Evolutionary conservation across 192 early-diverging fungal genomes (phyloP).

Genomic region (Coemansia furcata): DNA sequence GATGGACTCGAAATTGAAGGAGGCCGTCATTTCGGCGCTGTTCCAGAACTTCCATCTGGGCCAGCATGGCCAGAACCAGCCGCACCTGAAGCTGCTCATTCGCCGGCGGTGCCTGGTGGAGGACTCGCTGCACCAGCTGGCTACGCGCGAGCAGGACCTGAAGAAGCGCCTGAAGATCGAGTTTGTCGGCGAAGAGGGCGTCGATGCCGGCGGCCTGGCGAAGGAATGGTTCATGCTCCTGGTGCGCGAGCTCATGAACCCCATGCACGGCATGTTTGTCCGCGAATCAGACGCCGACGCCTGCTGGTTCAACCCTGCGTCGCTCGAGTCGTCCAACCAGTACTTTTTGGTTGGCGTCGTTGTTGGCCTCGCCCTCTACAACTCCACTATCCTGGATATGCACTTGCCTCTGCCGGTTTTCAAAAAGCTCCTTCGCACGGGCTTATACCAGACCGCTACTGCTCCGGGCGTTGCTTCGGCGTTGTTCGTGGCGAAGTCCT

Average conservation of each 20-base stretch:
- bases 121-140: conserved; percentile 75
- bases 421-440: conserved; percentile 76
- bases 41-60: conserved; percentile 52
- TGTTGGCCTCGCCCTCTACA: conserved; percentile 91
- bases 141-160: conserved; percentile 72
- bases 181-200: conserved; percentile 91
- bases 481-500: conserved; percentile 11
- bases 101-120: conserved; percentile 67
- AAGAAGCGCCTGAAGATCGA: conserved; percentile 91
- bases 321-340: conserved; percentile 74
- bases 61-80: conserved; percentile 30
- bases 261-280: conserved; percentile 83
- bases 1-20: conserved; percentile 71
- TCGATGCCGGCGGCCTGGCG: conserved; percentile 93
- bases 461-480: neutral
- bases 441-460: conserved; percentile 20
- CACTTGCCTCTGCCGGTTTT: conserved; percentile 78
- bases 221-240: conserved; percentile 98
- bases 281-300: conserved; percentile 58
- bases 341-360: conserved; percentile 90
- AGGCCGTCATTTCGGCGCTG: conserved; percentile 61
- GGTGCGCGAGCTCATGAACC: conserved; percentile 89
- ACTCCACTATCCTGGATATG: conserved; percentile 89
- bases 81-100: conserved; percentile 61
- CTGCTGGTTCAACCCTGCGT: conserved; percentile 78